A percentile compares a stretch with the other conserved stretches of the same genome.
Evolutionary conservation across 306 rosid species (phyloP).

Genomic region (Luffa acutangula): DNA sequence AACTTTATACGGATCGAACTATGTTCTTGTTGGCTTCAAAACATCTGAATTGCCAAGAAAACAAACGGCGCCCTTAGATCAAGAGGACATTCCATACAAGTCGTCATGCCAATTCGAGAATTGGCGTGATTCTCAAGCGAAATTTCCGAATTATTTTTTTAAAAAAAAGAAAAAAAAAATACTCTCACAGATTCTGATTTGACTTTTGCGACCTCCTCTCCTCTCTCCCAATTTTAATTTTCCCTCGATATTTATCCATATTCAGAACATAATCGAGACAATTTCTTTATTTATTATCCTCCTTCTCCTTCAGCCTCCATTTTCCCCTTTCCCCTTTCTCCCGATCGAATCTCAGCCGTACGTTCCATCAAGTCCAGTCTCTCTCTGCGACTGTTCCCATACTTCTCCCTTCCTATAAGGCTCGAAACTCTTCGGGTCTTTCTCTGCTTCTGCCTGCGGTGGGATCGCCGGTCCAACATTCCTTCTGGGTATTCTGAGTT

Average conservation of each 20-base stretch:
- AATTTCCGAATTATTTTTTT: background rate
- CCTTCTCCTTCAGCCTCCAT: background rate
- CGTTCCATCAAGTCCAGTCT: background rate
- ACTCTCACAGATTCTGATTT: background rate
- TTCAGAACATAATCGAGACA: background rate
- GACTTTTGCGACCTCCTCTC: background rate
- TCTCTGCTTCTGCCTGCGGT: background rate
- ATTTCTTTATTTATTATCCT: background rate
- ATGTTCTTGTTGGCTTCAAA: too few species aligned
- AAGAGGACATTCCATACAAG: background rate
- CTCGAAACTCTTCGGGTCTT: background rate
- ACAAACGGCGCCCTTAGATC: background rate
- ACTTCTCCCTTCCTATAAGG: background rate
- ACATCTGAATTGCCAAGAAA: background rate
- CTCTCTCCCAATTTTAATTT: background rate
- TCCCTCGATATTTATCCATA: background rate
- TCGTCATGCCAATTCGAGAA: background rate
- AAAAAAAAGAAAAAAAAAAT: background rate
- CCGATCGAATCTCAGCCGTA: background rate
- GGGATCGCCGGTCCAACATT: background rate
- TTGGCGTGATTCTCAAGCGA: constrained; percentile 55
- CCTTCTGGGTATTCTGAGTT: background rate
- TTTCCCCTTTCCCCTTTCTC: background rate
- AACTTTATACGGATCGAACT: too few species aligned
- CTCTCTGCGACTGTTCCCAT: background rate